Base-by-base conservation (phyloP, 2,329 filamentous ascomycete genomes). In the Fusarium xylarioides region DNA sequence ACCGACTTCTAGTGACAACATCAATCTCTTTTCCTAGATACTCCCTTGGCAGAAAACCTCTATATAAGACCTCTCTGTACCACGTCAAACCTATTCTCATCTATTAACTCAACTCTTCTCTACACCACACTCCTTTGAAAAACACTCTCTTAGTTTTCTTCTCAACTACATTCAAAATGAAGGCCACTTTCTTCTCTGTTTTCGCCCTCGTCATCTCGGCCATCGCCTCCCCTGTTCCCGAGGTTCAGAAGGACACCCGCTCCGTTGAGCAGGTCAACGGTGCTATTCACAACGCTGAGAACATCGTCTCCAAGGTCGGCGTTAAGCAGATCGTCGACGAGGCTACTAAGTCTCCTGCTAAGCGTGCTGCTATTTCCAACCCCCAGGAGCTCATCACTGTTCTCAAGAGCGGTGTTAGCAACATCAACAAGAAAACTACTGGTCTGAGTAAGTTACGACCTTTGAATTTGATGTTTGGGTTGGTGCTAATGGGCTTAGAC, bases 121-220 rank as follows among this genome's bases (percentile, higher is more conserved):
- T 47, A 55, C 50, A 32, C 30, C 54, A 60, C 37, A 57, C 53
- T 49, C 47, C 26, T 59, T 44, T 50, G 19, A 34, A 50, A 34
- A 44, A 34, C 21, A 37, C n/a, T 28, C 47, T 28, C n/a, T 32
- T 4, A 55, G 12, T 18, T 42, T 26, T 38, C 18, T 56, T 38
- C 5, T 35, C 14, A 40, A 54, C 21, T 21, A 44, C 15, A 37
- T 66, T 66, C 73, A 77, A 62, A 66, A 78, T 78, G 76, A 78
- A 78, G 76, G 60, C 67, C 38, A 42, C 74, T 65, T 68, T 78
- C 69, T 70, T 78, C 66, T 71, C 76, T 28, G 26, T 78, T 53
- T 70, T 77, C 58, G 53, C 76, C 23, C 63, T 78, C 56, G 74
- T 74, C 49, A 32, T 66, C 38, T 61, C 76, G 26, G 76, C 62